Conservation (phyloP, 768 basidiomycete species). For the Mycena kentingensis region DNA sequence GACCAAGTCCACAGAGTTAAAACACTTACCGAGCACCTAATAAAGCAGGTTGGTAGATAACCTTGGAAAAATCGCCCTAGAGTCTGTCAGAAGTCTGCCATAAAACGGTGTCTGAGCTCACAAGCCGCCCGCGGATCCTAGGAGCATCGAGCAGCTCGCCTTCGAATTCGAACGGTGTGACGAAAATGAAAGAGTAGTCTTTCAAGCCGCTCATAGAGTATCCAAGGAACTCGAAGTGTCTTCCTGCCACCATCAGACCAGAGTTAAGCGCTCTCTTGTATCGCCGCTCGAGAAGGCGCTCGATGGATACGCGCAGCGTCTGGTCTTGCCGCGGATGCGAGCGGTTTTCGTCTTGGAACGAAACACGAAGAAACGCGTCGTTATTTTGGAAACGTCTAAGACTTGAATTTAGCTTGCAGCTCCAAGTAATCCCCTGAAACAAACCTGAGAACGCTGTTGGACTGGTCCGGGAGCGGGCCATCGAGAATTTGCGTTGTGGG, state of each 20-base stretch:
- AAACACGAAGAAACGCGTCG: constrained; percentile 49
- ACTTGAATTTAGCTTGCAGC: constrained; percentile 38
- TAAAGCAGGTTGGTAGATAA: constrained; percentile 44
- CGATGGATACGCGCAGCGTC: constrained; percentile 28
- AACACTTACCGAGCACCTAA: constrained; percentile 44
- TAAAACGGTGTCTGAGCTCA: constrained; percentile 20
- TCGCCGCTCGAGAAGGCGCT: constrained; percentile 33
- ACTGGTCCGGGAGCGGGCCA: constrained; percentile 34
- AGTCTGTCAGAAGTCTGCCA: neutral
- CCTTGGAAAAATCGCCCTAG: constrained; percentile 43
- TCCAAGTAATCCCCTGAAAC: constrained; percentile 24
- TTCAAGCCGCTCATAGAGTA: constrained; percentile 57
- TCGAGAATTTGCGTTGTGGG: constrained; percentile 41
- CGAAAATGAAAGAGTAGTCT: constrained; percentile 52
- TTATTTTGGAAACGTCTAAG: constrained; percentile 37
- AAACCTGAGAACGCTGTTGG: constrained; percentile 18
- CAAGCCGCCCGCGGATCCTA: constrained; percentile 36
- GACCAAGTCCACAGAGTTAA: too few relatives aligned
- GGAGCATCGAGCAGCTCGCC: constrained; percentile 27
- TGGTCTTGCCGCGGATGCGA: constrained; percentile 38
- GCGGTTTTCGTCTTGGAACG: constrained; percentile 49
- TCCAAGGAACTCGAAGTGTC: constrained; percentile 47
- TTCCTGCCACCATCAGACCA: constrained; percentile 44
- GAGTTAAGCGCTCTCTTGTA: constrained; percentile 36
- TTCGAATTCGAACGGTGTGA: constrained; percentile 40